Base-by-base conservation (phyloP, 106 monocot genomes). In the Hemerocallis citrina region DNA sequence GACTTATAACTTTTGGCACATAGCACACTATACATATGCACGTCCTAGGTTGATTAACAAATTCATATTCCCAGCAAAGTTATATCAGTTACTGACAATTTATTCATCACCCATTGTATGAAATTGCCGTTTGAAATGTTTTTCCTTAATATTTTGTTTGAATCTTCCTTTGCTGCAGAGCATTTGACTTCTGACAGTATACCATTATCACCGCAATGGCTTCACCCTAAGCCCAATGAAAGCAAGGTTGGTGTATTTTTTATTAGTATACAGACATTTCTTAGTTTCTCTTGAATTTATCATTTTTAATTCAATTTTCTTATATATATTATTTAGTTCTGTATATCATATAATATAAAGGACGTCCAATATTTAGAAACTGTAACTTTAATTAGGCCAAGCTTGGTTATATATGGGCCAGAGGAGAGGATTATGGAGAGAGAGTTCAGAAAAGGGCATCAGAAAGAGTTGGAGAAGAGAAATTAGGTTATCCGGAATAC, bases 161-260 rank as follows among this genome's bases (percentile, higher is more conserved):
- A 29, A n/a, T n/a, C n/a, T n/a, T 55, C 32, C 5, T 42, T 19
- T 72, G 22, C 24, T 80, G 69, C 78, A 96, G 95, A 90, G 77
- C 86, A 81, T 73, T 29, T 61, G 34, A 59, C 62, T 56, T 71
- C 78, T n/a, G 89, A 86, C 57, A 84, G 16, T 47, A 90, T 96
- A 44, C 95, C 95, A 52, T 67, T 96, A 45, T 90, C 95, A 64
- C 95, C 95, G 31, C 95, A 96, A 44, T 96, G 95, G 95, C 76
- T 96, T n/a, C 81, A 90, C 74, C 66, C 95, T 45, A 96, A 96
- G n/a, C n/a, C n/a, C n/a, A n/a, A n/a, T n/a, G n/a, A n/a, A n/a
- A n/a, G 59, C 62, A 86, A 81, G 80, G 69, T 57, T 69, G 19
- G 55, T 20, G 3, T 80, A 75, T 52, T 44, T 15, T 30, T 44